Evolutionary conservation across 768 basidiomycete genomes (phyloP), one percentile per base, ranked within the genome.

Genomic region (Vishniacozyma victoriae): DNA sequence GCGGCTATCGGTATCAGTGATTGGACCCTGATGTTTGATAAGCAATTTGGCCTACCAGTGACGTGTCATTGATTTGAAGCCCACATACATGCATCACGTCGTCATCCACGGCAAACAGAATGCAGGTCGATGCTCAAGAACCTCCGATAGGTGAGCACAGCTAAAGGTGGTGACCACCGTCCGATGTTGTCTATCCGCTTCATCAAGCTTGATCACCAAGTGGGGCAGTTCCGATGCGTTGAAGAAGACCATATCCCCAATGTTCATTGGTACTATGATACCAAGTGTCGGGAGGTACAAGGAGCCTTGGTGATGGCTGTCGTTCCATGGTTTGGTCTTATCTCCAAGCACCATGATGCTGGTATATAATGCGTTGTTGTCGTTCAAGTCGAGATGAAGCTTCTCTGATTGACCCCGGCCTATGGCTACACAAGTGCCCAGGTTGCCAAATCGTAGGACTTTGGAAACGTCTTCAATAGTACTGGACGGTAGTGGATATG

Each of bases 231-330:
- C 11, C 9, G 24, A 24, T 18, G 48, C 43, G 23, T 33, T n/a
- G 48, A 49, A 49, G 29, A 49, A 29, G 16, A 49, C 18, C n/a
- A 49, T 41, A 49, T 49, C 48, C 20, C 48, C 48, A 3, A 41
- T 40, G 20, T 44, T 35, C 13, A 49, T 23, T 6, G 48, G 48
- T 6, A 49, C 18, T 15, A 41, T 19, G 1, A 43, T 11, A n/a
- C 41, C 41, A 14, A 49, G 25, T 7, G 48, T 42, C 5, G 48
- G 48, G 1, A 49, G 41, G 16, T 31, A 25, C 5, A 49, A n/a
- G n/a, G n/a, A n/a, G n/a, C n/a, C n/a, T n/a, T n/a, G n/a, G n/a
- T n/a, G n/a, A n/a, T n/a, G n/a, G n/a, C n/a, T n/a, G 20, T 49
- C 31, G 19, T 41, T 41, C 19, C 25, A 4, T 18, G 41, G 25